Percentiles rank a stretch among this genome's conserved stretches.
These are phyloP conservation scores for Neopestalotiopsis rosae DNA, from an alignment of 2,329 filamentous ascomycete species.

Conservation along the genomic window DNA sequence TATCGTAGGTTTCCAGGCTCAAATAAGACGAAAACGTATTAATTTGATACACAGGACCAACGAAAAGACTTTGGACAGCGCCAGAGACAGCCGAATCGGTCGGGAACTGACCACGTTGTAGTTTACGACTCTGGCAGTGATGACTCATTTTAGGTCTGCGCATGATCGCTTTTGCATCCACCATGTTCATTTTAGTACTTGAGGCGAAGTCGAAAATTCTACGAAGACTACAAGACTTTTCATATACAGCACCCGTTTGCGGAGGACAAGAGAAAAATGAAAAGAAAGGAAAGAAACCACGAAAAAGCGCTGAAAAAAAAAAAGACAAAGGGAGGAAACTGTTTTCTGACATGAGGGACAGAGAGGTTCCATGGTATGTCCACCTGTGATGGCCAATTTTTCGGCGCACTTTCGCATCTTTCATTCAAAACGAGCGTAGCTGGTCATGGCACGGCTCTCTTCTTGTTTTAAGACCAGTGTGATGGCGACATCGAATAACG, in stretches of 20 bases:
- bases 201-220: too few species aligned
- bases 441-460: neutral
- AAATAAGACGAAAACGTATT: too few species aligned
- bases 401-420: neutral
- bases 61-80: neutral
- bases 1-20: neutral
- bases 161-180: neutral
- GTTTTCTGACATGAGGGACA: neutral
- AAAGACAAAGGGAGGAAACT: neutral
- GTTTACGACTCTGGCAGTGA: constrained; percentile 17
- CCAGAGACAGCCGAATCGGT: neutral
- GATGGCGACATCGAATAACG: neutral
- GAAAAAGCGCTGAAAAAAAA: neutral
- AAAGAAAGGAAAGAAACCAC: neutral
- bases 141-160: constrained; percentile 2
- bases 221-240: too few species aligned
- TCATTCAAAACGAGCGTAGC: neutral
- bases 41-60: neutral
- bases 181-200: too few species aligned
- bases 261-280: neutral
- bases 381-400: neutral
- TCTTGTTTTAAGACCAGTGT: neutral
- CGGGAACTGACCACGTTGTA: neutral
- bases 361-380: neutral
- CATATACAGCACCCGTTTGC: too few species aligned